Evolutionary conservation across 345 rosid genomes (phyloP).

Genomic region (Isatis tinctoria): DNA sequence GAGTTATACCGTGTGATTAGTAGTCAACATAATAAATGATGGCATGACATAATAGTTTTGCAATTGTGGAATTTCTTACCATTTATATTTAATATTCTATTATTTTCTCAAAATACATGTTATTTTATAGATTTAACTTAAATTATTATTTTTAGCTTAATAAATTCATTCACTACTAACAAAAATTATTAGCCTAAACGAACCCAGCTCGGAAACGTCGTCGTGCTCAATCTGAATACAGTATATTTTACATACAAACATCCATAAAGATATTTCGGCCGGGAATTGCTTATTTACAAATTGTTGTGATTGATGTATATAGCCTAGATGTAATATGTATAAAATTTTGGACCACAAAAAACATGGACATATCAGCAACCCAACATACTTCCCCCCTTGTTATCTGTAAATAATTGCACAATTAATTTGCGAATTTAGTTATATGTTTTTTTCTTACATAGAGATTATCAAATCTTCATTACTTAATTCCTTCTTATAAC

Average conservation of each 20-base stretch:
- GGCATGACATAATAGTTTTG: background rate
- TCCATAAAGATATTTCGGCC: background rate
- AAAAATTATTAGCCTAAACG: background rate
- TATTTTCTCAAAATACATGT: background rate
- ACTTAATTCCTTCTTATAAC: conserved; percentile 6
- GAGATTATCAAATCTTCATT: conserved; percentile 14
- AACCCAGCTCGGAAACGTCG: background rate
- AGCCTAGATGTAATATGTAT: too few species aligned
- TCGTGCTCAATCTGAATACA: background rate
- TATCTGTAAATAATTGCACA: conserved; percentile 11
- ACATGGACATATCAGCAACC: conserved; percentile 25
- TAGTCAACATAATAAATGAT: background rate
- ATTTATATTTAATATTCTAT: background rate
- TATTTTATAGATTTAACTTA: background rate
- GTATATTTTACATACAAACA: background rate
- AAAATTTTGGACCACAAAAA: conserved; percentile 28
- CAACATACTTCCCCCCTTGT: conserved; percentile 17
- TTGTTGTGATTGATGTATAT: conserved; percentile 20
- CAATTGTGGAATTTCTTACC: background rate
- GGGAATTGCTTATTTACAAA: background rate
- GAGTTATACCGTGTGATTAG: background rate
- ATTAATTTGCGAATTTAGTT: conserved; percentile 1
- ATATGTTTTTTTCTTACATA: conserved; percentile 7
- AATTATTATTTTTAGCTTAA: background rate
- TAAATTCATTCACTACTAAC: background rate